Evolutionary conservation across 306 rosid genomes (phyloP).

Genomic region (Dalbergia cochinchinensis): DNA sequence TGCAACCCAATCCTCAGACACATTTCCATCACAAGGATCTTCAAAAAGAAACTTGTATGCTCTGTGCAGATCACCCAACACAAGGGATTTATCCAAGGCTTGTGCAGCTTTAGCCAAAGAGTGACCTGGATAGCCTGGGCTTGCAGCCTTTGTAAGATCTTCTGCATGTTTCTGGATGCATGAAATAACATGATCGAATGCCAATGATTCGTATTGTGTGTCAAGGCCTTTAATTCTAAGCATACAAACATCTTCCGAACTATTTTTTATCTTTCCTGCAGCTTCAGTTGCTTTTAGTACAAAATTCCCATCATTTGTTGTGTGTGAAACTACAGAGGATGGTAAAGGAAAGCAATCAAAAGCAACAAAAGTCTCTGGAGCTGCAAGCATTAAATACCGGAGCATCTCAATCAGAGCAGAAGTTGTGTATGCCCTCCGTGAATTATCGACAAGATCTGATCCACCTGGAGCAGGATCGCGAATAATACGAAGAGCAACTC

Average conservation of each 20-base stretch:
- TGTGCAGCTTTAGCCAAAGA: slow-evolving; percentile 83
- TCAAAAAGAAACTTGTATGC: slow-evolving; percentile 81
- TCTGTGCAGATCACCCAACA: slow-evolving; percentile 72
- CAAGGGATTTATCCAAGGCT: slow-evolving; percentile 79
- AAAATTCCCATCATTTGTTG: slow-evolving; percentile 74
- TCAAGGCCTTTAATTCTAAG: slow-evolving; percentile 75
- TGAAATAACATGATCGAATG: slow-evolving; percentile 70
- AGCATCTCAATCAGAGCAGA: slow-evolving; percentile 89
- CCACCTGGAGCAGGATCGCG: slow-evolving; percentile 92
- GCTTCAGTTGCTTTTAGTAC: slow-evolving; percentile 67
- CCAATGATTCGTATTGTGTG: slow-evolving; percentile 74
- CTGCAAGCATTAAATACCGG: slow-evolving; percentile 78
- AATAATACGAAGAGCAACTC: slow-evolving; percentile 73
- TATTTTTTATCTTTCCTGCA: slow-evolving; percentile 60
- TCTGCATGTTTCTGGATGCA: slow-evolving; percentile 77
- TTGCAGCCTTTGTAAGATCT: slow-evolving; percentile 79
- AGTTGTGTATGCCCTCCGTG: slow-evolving; percentile 83
- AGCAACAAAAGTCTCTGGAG: slow-evolving; percentile 93
- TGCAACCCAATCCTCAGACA: slow-evolving; percentile 71
- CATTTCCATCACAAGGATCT: slow-evolving; percentile 73
- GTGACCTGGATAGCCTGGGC: slow-evolving; percentile 72
- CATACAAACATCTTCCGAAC: slow-evolving; percentile 62
- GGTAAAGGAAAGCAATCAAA: slow-evolving; percentile 97
- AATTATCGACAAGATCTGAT: slow-evolving; percentile 92
- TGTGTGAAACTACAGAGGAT: slow-evolving; percentile 68